These are phyloP conservation scores for Stagonosporopsis chrysanthemi DNA, from an alignment of 2,329 filamentous ascomycete genomes.

Conservation along the genomic window DNA sequence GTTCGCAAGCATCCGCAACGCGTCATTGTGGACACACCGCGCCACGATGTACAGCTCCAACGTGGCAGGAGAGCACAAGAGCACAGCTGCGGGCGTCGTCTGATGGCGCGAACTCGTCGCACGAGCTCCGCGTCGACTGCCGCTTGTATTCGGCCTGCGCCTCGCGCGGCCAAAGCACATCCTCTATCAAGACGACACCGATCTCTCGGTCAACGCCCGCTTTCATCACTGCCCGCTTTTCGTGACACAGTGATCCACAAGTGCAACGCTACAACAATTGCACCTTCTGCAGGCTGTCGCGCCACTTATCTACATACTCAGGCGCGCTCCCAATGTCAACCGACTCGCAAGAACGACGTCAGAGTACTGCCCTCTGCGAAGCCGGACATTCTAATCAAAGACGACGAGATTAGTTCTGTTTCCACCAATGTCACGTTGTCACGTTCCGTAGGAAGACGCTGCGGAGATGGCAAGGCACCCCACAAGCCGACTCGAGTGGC, in stretches of 20 bases:
- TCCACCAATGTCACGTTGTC: not conserved
- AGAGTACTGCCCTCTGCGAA: slow-evolving; percentile 1
- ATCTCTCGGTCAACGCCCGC: not conserved
- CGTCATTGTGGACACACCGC: slow-evolving; percentile 23
- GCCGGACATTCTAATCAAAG: not conserved
- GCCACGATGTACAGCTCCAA: slow-evolving; percentile 11
- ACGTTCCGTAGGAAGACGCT: slow-evolving; percentile 2
- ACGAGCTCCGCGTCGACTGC: not conserved
- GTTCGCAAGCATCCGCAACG: slow-evolving; percentile 25
- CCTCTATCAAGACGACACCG: not conserved
- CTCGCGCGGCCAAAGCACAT: not conserved
- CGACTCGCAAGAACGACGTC: not conserved
- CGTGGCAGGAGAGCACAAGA: slow-evolving; percentile 22
- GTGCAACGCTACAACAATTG: not conserved
- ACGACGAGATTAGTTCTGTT: slow-evolving; percentile 1
- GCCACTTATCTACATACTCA: not conserved
- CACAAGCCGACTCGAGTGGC: slow-evolving; percentile 6
- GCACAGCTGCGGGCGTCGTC: slow-evolving; percentile 3
- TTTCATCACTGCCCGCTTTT: not conserved
- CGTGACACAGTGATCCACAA: slow-evolving; percentile 3
- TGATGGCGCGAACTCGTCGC: slow-evolving; percentile 10
- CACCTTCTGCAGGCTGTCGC: slow-evolving; percentile 5
- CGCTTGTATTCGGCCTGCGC: slow-evolving; percentile 5
- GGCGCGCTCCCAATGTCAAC: not conserved
- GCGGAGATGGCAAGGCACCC: slow-evolving; percentile 12